A percentile compares a stretch with the other conserved stretches of the same genome.
These are phyloP conservation scores for Candida ficus DNA, from an alignment of 805 yeast species.

Conservation along the genomic window DNA sequence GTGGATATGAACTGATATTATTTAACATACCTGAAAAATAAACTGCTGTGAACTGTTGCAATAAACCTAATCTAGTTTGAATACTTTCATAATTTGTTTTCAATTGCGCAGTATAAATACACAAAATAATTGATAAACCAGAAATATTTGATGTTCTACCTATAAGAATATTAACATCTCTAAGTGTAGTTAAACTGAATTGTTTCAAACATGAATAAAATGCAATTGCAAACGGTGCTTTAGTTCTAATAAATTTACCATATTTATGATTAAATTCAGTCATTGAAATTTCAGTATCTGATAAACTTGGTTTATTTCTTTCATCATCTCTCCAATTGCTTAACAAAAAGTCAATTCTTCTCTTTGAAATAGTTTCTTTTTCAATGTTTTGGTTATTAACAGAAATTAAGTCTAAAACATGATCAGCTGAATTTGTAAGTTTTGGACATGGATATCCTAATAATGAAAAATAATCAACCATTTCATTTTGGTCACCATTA, in stretches of 20 bases:
- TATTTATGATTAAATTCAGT: constrained; percentile 13
- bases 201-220: constrained; percentile 18
- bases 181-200: constrained; percentile 26
- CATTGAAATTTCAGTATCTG: constrained; percentile 3
- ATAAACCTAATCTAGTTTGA: constrained; percentile 65
- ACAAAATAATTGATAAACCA: constrained; percentile 62
- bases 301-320: not conserved
- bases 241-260: constrained; percentile 13
- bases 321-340: constrained; percentile 12
- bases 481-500: constrained; percentile 50
- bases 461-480: constrained; percentile 43
- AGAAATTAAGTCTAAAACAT: constrained; percentile 66
- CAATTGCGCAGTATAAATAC: constrained; percentile 63
- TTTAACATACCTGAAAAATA: constrained; percentile 81
- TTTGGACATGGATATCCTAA: constrained; percentile 55
- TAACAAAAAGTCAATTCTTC: constrained; percentile 14
- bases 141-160: constrained; percentile 64
- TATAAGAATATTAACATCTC: constrained; percentile 51
- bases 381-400: constrained; percentile 18
- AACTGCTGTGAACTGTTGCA: constrained; percentile 67
- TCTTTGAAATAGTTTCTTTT: constrained; percentile 14
- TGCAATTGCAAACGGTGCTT: constrained; percentile 17
- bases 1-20: constrained; percentile 70
- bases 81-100: constrained; percentile 44
- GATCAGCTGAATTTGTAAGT: constrained; percentile 70